These are phyloP conservation scores for Zymoseptoria tritici DNA, from an alignment of 2,329 filamentous ascomycete species.

Conservation along the genomic window DNA sequence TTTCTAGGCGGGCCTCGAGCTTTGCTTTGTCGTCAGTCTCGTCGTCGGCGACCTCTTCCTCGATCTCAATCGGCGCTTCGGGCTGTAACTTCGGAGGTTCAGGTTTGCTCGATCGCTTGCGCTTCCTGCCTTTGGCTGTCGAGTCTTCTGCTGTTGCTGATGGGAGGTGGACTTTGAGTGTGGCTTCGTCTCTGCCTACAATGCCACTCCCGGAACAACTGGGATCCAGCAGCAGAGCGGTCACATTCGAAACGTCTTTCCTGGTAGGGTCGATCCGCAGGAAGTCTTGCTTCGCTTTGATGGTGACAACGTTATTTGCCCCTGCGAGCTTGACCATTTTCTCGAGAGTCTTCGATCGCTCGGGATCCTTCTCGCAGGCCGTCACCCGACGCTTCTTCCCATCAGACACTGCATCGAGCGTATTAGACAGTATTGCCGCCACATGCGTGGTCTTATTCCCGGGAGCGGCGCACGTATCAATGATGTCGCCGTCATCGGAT, in stretches of 20 bases:
- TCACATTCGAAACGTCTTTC: conserved; percentile 60
- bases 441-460: conserved; percentile 97
- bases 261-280: conserved; percentile 62
- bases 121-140: conserved; percentile 23
- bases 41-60: conserved; percentile 25
- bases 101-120: conserved; percentile 20
- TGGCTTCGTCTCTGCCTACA: conserved; percentile 74
- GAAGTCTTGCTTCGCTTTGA: conserved; percentile 75
- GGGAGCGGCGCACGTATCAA: conserved; percentile 92
- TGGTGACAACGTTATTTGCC: conserved; percentile 56
- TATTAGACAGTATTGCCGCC: conserved; percentile 57
- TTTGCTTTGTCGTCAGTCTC: conserved; percentile 43
- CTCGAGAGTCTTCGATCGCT: conserved; percentile 65
- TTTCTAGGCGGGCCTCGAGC: conserved; percentile 57
- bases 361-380: conserved; percentile 70
- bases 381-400: conserved; percentile 44
- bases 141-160: conserved; percentile 13
- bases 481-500: conserved; percentile 62
- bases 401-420: conserved; percentile 6
- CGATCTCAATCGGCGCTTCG: conserved; percentile 4
- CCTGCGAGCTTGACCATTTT: conserved; percentile 80
- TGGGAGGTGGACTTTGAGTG: conserved; percentile 56
- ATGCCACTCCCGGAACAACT: conserved; percentile 96
- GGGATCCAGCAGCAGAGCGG: conserved; percentile 77
- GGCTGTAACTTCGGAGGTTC: conserved; percentile 4